Base-by-base conservation (phyloP, 768 basidiomycete species). In the Collybiopsis confluens region DNA sequence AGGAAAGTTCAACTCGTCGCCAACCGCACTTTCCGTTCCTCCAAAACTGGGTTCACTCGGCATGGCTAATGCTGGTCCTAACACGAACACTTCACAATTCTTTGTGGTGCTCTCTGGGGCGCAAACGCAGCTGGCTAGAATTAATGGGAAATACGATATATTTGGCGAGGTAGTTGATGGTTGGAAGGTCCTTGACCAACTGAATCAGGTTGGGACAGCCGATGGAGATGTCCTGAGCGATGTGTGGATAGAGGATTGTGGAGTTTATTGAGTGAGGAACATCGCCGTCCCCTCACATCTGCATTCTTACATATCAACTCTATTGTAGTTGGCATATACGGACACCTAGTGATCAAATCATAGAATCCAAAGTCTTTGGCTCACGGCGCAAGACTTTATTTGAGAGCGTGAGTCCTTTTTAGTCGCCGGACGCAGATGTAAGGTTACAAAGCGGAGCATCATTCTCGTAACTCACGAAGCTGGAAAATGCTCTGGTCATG, bases 161-260 rank as follows among this genome's bases (percentile, higher is more conserved):
- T 48, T 48, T 13, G 47, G 47, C 9, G 47, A 48, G 37, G 47
- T 48, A 1, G 47, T 48, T 33, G 47, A 48, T 26, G 47, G 47
- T 15, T 48, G 47, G 47, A 30, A 48, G 21, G 47, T 48, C 15
- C 21, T 48, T 8, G 47, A 48, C 13, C 47, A 37, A 23, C 26
- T 48, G 15, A 48, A 48, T 21, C 30, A 48, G 26, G 33, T 37
- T n/a, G 47, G 47, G 21, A 48, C 47, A 13, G 20, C 47, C 30
- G 47, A 48, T 15, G 47, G 47, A 21, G 47, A 48, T 37, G 47
- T 48, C 18, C 20, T 48, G 23, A 23, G 15, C 23, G 47, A 48
- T 37, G 47, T 48, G 10, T 48, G 47, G 47, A 21, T 48, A 35
- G 47, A 48, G 15, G 47, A 48, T 20, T 48, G 47, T 36, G 47